Evolutionary conservation across 306 rosid genomes (phyloP), one percentile per base, ranked within the genome.

Genomic region (Crataegus laevigata): DNA sequence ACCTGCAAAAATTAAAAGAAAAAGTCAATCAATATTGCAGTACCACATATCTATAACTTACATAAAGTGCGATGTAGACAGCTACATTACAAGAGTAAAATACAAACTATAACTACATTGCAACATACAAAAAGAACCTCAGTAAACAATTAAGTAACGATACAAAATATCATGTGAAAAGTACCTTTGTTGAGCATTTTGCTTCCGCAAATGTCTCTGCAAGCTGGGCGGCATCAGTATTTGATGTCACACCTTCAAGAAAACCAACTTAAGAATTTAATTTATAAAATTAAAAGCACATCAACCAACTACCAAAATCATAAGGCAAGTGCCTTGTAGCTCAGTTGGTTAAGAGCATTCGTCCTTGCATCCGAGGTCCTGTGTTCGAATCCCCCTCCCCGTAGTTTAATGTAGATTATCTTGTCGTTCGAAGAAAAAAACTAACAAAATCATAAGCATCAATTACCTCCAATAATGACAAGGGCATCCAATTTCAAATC

Each of bases 201-300:
- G 96, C 93, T 72, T 75, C 92, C 34, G 96, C 93, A 84, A 94
- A 94, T 74, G 99, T 94, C 84, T 94, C 99, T 22, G 99, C 96
- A 75, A 94, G 97, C 87, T 94, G 99, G 21, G 99, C 99, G 66
- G 99, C 99, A 84, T 94, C 99, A 0, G 99, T 87, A 86, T 92
- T 92, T 66, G 97, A 92, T 60, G 97, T 92, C 90, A 94, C 99
- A 34, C 99, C 99, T 94, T 73, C 80, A 84, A 69, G 75, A 73
- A 36, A 45, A 75, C 5, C 51, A 68, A 7, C 19, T 42, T 83
- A 32, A 15, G 65, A 32, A 71, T 66, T 78, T 72, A 75, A n/a
- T 11, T 38, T 12, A 65, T 15, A 15, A 7, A 19, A 14, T 29
- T 65, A 32, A 43, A 45, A 50, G 54, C 6, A 11, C 22, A 73